Evolutionary conservation across 345 rosid genomes (phyloP), one percentile per base, ranked within the genome.

Genomic region (Linum tenue): DNA sequence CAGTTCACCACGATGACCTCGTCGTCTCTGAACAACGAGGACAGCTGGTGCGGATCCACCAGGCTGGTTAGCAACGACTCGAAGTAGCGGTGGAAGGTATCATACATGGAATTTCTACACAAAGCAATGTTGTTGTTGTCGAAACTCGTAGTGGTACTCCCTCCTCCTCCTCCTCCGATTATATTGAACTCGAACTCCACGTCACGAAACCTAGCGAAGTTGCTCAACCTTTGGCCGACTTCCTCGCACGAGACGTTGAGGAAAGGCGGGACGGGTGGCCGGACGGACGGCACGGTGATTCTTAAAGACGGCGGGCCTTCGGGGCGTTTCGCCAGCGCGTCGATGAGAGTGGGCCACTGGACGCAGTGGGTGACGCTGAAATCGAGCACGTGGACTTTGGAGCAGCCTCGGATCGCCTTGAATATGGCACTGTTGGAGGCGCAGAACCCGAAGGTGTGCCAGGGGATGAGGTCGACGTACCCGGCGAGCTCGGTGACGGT

Each of bases 341-440:
- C 89, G 12, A 86, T 84, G 17, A 86, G 80, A 2, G 89, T 86
- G 39, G 92, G 92, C 87, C 89, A 86, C 60, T 86, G 92, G 87
- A 86, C 84, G 70, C 92, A 84, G 43, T 84, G 77, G 56, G 87
- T 81, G 72, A 84, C 81, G 72, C 92, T 84, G 4, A 86, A 81
- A 69, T 86, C 89, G 62, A 86, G 68, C 42, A 86, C 74, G 55
- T 86, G 89, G 65, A 84, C 83, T 65, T 69, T 86, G 0, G 81
- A 42, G 71, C 38, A 71, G 5, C 85, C 86, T 72, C 81, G 76
- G 56, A 82, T 67, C 8, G 86, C 86, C 56, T 74, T 80, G 2
- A 75, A 72, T 59, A 86, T 78, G 38, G 78, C 78, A 56, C 86
- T 71, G 44, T 86, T 86, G 4, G 92, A 79, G 15, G 86, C 87